A percentile compares a stretch with the other conserved stretches of the same genome.
Conservation (phyloP, 345 rosid genomes). For the Euphorbia peplus region DNA sequence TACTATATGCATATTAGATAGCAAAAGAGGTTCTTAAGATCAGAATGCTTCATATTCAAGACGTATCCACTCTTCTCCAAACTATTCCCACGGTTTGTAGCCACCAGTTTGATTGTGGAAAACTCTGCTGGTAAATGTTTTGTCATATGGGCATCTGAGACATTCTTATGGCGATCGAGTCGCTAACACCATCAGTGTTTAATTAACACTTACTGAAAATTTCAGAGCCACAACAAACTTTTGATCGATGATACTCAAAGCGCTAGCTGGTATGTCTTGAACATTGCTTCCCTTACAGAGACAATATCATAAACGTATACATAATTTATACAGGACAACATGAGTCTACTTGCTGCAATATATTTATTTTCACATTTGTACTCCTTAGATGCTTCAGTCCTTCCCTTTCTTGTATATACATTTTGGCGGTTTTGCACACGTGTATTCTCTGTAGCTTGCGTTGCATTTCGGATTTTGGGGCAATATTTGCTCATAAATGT, state of each 20-base stretch:
- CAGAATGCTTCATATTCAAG: slow-evolving; percentile 47
- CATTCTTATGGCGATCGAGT: background rate
- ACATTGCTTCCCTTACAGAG: background rate
- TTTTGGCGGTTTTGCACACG: background rate
- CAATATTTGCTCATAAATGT: background rate
- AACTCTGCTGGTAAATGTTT: background rate
- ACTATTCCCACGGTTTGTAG: slow-evolving; percentile 59
- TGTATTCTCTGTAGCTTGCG: no score
- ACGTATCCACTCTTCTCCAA: slow-evolving; percentile 56
- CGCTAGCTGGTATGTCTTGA: slow-evolving; percentile 1
- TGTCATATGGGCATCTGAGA: background rate
- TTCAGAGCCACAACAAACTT: background rate
- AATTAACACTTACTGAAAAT: no score
- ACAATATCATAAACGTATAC: background rate
- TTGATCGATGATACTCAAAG: background rate
- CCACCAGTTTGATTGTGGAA: slow-evolving; percentile 22
- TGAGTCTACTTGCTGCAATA: background rate
- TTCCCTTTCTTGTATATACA: no score
- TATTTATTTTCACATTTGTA: background rate
- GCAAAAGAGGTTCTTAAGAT: slow-evolving; percentile 63
- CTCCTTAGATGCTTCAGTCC: background rate
- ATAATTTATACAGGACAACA: background rate
- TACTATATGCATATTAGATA: slow-evolving; percentile 21
- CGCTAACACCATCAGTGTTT: background rate
- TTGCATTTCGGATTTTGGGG: background rate